These are phyloP conservation scores for Gastrodia elata DNA, from an alignment of 106 monocot species.

Conservation along the genomic window DNA sequence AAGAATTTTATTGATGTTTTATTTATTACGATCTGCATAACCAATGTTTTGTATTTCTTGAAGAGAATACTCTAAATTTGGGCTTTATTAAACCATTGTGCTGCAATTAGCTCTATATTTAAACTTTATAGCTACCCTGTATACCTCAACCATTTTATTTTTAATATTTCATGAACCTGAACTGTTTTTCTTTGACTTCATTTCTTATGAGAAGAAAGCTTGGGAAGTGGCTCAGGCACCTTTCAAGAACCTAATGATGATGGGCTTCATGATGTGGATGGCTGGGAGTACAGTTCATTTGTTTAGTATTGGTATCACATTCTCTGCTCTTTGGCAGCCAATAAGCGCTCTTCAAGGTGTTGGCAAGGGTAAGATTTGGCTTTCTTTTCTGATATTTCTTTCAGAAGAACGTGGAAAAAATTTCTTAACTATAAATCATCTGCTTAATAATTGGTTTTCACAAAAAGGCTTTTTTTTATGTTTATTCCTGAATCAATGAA, in stretches of 20 bases:
- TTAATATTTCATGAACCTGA: not conserved
- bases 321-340: constrained; percentile 98
- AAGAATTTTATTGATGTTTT: no score
- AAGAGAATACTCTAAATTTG: no score
- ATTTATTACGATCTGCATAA: no score
- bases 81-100: no score
- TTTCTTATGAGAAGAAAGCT: constrained; percentile 52
- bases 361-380: constrained; percentile 61
- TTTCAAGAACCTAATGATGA: constrained; percentile 91
- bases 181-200: not conserved
- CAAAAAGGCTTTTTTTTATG: not conserved
- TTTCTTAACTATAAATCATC: not conserved
- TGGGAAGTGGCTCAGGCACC: constrained; percentile 96
- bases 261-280: constrained; percentile 99
- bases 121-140: not conserved
- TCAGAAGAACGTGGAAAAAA: not conserved
- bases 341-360: constrained; percentile 87
- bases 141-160: not conserved
- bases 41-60: no score
- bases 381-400: not conserved
- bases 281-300: constrained; percentile 90
- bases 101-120: no score
- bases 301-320: constrained; percentile 97
- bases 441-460: not conserved
- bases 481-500: not conserved